Evolutionary conservation across 805 yeast species (phyloP), one percentile per base, ranked within the genome.

Genomic region (Sugiyamaella lignohabitans): DNA sequence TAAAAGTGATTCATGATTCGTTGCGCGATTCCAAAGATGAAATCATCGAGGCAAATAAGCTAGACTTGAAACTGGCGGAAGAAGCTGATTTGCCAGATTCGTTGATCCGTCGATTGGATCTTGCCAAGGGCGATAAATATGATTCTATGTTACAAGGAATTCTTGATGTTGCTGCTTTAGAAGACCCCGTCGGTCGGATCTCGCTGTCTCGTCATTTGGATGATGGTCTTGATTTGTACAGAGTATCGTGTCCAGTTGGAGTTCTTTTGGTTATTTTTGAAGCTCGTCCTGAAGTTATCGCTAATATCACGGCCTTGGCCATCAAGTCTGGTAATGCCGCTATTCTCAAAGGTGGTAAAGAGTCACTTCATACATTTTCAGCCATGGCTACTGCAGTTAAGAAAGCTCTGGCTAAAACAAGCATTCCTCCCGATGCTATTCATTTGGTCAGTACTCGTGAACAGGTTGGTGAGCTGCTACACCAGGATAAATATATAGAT

Each of bases 261-360:
- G 97, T 87, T 0, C 66, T 93, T 39, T 71, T 93, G 51, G 88
- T 93, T 40, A 94, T 93, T 46, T 93, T 93, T 64, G 99, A 93
- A 67, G 80, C 95, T 24, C 78, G 99, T 60, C 99, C 99, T 34
- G 99, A 93, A 64, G 98, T 93, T 8, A 93, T 93, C 70, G 98
- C 98, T 46, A 94, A 93, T 63, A 93, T 93, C 59, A 84, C 96
- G 11, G 93, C 98, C 0, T 73, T 93, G 58, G 96, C 98, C 17
- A 82, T 93, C 62, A 93, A 94, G 65, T 87, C 96, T 1, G 98
- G 97, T 41, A 93, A 93, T 63, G 85, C 97, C 5, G 98, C 97
- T 43, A 93, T 93, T 48, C 74, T 93, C 61, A 93, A 93, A 67
- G 98, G 99, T 56, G 99, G 99, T 49, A 91, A 88, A 64, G 99